Conservation (phyloP, 2,329 filamentous ascomycete genomes). For the Curvularia sp. region DNA sequence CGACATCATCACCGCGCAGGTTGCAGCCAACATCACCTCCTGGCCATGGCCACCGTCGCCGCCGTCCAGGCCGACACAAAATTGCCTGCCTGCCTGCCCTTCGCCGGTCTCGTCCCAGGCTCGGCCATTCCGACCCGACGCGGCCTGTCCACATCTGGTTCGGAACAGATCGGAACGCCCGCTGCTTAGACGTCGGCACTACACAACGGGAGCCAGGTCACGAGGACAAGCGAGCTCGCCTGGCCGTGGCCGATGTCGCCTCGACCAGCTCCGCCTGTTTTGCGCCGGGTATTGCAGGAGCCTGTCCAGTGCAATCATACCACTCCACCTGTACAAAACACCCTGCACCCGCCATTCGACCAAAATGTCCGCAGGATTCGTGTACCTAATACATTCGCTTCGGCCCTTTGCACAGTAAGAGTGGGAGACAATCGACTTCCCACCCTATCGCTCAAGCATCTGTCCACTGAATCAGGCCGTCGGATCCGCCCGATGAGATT, state of each 20-base stretch:
- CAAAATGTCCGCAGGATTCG: slow-evolving; percentile 14
- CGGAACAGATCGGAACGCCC: slow-evolving; percentile 40
- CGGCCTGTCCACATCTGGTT: slow-evolving; percentile 21
- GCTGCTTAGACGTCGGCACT: slow-evolving; percentile 27
- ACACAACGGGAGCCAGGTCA: slow-evolving; percentile 41
- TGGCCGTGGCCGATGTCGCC: slow-evolving; percentile 51
- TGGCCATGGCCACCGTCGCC: background rate
- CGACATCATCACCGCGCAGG: slow-evolving; percentile 28
- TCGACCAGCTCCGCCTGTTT: slow-evolving; percentile 19
- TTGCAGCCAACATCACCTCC: background rate
- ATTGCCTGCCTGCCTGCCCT: slow-evolving; percentile 15
- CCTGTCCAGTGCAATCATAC: slow-evolving; percentile 8
- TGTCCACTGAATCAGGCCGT: background rate
- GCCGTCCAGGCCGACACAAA: slow-evolving; percentile 5
- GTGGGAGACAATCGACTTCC: slow-evolving; percentile 17
- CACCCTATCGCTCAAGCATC: background rate
- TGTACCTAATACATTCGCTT: slow-evolving; percentile 29
- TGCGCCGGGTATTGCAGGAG: slow-evolving; percentile 40
- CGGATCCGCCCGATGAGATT: background rate
- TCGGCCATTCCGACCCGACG: slow-evolving; percentile 22
- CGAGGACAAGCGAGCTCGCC: slow-evolving; percentile 37
- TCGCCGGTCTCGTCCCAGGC: background rate
- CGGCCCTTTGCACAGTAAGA: slow-evolving; percentile 16
- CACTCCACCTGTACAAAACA: slow-evolving; percentile 3
- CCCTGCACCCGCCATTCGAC: slow-evolving; percentile 14